Evolutionary conservation across 1,284 basidiomycete species (phyloP), one percentile per base, ranked within the genome.

Genomic region (Cutaneotrichosporon arboriforme): DNA sequence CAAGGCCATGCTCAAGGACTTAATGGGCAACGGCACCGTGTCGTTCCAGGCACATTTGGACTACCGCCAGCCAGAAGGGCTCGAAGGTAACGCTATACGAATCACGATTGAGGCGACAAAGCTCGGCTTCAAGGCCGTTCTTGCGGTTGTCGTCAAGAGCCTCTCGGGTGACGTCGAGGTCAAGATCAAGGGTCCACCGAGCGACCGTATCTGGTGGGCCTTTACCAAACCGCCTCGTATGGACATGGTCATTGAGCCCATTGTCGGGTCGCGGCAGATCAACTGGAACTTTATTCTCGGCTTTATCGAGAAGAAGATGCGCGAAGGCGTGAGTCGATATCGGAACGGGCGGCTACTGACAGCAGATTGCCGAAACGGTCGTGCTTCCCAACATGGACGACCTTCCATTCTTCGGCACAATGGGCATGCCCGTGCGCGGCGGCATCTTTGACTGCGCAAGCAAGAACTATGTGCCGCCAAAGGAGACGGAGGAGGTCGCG

Each of bases 331-430:
- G 69, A 78, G 89, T 82, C 26, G 26, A 7, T 31, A 31, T 31
- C 26, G 26, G 10, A 5, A 31, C 10, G 26, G 37, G 14, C 10
- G 35, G 13, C 38, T 31, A 40, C 49, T 49, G 14, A 51, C 33
- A n/a, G 4, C 65, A 94, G 90, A 87, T 97, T 46, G 81, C 83
- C 63, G 94, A 98, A 66, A 93, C 90, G 0, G 81, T 98, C 23
- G 93, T 98, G 10, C 76, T 94, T 64, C 96, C 96, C 8, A 90
- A 97, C 75, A 94, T 97, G 90, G 94, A 98, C 73, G 94, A 97
- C 67, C 85, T 97, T 54, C 81, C 92, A 3, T 97, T 93, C 81
- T 97, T 96, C 71, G 87, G 94, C 71, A 93, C 87, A 39, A 70
- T 75, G 1, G 68, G 75, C 4, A 83, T 83, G 55, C 65, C 75